Base-by-base conservation (phyloP, 257 asterid species). In the Petunia axillaris region DNA sequence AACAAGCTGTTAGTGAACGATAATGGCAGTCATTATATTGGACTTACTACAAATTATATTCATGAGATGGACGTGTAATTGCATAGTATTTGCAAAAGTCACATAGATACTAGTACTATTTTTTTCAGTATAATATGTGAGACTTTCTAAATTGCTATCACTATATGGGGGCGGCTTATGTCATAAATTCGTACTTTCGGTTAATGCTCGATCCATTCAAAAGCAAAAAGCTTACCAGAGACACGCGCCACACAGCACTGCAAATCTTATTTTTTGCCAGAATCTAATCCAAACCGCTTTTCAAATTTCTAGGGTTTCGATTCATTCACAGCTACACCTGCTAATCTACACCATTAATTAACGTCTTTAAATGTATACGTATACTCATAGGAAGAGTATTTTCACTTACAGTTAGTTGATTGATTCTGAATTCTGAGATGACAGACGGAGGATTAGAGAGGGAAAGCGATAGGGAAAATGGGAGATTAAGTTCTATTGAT, bases 391-490 rank as follows among this genome's bases (percentile, higher is more conserved):
- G n/a, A n/a, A n/a, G 40, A 68, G 58, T 57, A 68, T 46, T 68
- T 68, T 68, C 41, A 68, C 76, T 16, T 68, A 57, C 65, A n/a
- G 58, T 44, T 68, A 40, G 44, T 68, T 68, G 76, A 68, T 37
- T 16, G 14, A 5, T n/a, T 68, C 40, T n/a, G 76, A 70, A 16
- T 40, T n/a, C 76, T 81, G 82, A 55, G 87, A 89, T 89, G 97
- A 83, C 92, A 88, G 91, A 85, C 84, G 98, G 86, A 79, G 97
- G 98, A 87, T 96, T 97, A 85, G 98, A 92, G 90, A 91, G 89
- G 87, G 97, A 86, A 82, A 87, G 88, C 74, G 97, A 91, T 89
- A 90, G 88, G 87, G 94, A 86, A 82, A 86, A 88, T 80, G 94
- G 88, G 67, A 90, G 97, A 38, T 80, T 92, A 62, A 84, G 88